These are phyloP conservation scores for Beauveria sp. DNA, from an alignment of 2,329 filamentous ascomycete species.

Conservation along the genomic window DNA sequence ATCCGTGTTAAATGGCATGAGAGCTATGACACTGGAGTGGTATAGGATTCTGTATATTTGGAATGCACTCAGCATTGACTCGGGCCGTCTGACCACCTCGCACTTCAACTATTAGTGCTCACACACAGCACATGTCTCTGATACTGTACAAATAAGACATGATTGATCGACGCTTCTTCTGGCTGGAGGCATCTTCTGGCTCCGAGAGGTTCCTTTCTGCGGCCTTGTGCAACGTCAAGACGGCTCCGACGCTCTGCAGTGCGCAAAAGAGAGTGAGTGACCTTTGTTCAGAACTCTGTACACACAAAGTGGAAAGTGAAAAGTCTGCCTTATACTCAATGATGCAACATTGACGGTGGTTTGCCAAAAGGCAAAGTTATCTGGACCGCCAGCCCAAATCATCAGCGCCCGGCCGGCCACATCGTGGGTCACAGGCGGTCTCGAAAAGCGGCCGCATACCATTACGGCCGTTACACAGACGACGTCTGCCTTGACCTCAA, in stretches of 20 bases:
- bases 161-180: too few species aligned
- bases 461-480: neutral
- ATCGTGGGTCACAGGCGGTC: neutral
- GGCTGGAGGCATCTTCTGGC: neutral
- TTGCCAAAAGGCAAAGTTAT: neutral
- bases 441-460: constrained; percentile 1
- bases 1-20: too few species aligned
- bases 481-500: constrained; percentile 6
- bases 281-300: neutral
- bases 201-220: neutral
- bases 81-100: too few species aligned
- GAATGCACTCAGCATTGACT: too few species aligned
- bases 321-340: neutral
- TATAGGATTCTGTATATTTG: too few species aligned
- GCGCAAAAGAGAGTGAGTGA: too few species aligned
- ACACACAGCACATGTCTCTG: too few species aligned
- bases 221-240: neutral
- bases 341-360: neutral
- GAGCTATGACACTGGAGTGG: too few species aligned
- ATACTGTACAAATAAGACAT: too few species aligned
- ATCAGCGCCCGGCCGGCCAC: neutral
- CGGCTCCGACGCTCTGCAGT: neutral
- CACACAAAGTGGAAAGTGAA: neutral
- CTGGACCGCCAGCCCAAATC: neutral
- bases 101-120: too few species aligned